A percentile compares a stretch with the other conserved stretches of the same genome.
These are phyloP conservation scores for Diutina catenulata DNA, from an alignment of 1,139 yeast genomes.

Conservation along the genomic window DNA sequence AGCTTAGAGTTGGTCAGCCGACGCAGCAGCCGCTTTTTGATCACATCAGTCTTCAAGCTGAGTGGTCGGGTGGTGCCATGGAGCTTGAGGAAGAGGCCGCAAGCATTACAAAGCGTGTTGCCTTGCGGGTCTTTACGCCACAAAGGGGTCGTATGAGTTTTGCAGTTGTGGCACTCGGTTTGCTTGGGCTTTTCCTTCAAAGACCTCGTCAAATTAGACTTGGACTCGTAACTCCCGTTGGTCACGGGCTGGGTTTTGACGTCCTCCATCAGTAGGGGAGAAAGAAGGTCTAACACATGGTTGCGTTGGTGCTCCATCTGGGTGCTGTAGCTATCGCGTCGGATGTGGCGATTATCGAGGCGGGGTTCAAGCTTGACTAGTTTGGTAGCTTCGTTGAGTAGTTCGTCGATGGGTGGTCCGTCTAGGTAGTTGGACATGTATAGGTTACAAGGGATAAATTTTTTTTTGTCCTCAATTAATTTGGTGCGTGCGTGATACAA, in stretches of 20 bases:
- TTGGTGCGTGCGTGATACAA: too few species aligned
- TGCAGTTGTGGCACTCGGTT: constrained; percentile 38
- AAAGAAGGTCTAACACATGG: background rate
- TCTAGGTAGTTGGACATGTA: background rate
- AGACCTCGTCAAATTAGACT: constrained; percentile 1
- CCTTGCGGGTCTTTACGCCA: constrained; percentile 51
- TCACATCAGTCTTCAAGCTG: constrained; percentile 45
- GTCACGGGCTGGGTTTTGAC: constrained; percentile 1
- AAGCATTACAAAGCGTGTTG: constrained; percentile 47
- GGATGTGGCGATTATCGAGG: background rate
- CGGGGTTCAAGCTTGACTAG: constrained; percentile 2
- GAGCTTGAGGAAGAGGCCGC: constrained; percentile 44
- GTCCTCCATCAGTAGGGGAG: constrained; percentile 3
- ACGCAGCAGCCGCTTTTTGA: constrained; percentile 40
- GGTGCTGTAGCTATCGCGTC: background rate
- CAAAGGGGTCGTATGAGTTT: constrained; percentile 43
- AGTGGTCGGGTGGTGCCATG: constrained; percentile 51
- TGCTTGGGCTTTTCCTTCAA: constrained; percentile 6
- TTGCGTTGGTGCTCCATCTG: background rate
- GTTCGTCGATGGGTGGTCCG: constrained; percentile 3
- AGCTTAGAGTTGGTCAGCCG: constrained; percentile 10
- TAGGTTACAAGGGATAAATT: background rate
- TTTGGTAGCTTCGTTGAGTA: constrained; percentile 2
- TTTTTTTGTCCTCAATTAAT: background rate
- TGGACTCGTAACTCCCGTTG: background rate